Evolutionary conservation across 768 basidiomycete species (phyloP), one percentile per base, ranked within the genome.

Genomic region (Phylloporus arenicola): DNA sequence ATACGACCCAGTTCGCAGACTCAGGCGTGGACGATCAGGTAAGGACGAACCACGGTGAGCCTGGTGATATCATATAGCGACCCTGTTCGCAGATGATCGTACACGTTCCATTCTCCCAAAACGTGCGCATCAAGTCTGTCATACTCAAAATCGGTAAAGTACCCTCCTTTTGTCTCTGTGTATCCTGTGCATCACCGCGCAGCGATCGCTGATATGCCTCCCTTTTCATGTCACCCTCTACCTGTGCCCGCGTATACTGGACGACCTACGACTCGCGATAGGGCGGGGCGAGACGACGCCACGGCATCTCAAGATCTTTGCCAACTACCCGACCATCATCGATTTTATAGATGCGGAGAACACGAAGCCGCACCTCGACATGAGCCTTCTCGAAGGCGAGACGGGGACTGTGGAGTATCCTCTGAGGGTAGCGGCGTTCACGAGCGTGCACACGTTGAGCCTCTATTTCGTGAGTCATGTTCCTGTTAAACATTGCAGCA

Each of bases 1-100:
- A 84, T 44, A 83, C 78, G 11, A 68, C 68, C 3, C 75, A 72
- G 55, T 91, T 71, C 53, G 82, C 81, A 13, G 85, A 92, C 17
- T 91, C 89, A 0, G 83, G 81, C 29, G 89, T 91, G 13, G 90
- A 92, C 56, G 89, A 92, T 61, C 88, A 92, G 78, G 89, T 87
- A 53, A 43, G 72, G 52, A 29, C 22, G 40, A 53, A 37, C 51
- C 24, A 49, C 38, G 35, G 38, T n/a, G 47, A 34, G 13, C 47
- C 42, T 14, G 19, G 37, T 47, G 42, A 31, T 47, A 46, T 60
- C 47, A 63, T 50, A 13, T 25, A 47, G 42, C 45, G 45, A 53
- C 49, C 54, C 52, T 62, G 35, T 14, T 24, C 41, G 40, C 57
- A 92, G 89, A 72, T 91, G 48, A 84, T 92, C 59, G 75, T 92